Conservation (phyloP, 2,329 filamentous ascomycete genomes). For the Beauveria sp. region DNA sequence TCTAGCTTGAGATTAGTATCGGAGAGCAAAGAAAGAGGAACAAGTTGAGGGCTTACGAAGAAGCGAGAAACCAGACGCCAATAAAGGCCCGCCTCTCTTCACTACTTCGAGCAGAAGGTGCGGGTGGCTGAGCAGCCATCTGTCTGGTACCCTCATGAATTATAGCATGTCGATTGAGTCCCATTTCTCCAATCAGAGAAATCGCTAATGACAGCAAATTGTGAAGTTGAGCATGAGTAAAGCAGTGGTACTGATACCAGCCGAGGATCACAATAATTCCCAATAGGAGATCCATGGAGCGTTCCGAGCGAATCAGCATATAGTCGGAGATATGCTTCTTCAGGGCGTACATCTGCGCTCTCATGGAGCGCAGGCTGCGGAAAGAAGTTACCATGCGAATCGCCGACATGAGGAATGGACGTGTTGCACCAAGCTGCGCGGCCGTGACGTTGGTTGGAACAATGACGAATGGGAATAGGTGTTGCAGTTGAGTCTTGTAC, state of each 20-base stretch:
- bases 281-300: conserved; percentile 42
- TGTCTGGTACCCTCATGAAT: conserved; percentile 35
- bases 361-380: conserved; percentile 38
- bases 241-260: conserved; percentile 48
- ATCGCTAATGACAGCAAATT: conserved; percentile 42
- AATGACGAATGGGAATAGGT: conserved; percentile 40
- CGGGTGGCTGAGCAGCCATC: conserved; percentile 33
- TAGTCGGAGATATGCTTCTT: conserved; percentile 39
- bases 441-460: conserved; percentile 30
- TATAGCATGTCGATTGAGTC: conserved; percentile 34
- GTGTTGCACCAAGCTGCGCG: conserved; percentile 27
- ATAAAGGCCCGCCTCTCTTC: conserved; percentile 46
- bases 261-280: conserved; percentile 41
- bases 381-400: conserved; percentile 44
- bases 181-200: conserved; percentile 40
- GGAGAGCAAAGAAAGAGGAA: too few species aligned
- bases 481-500: conserved; percentile 36
- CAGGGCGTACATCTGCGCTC: conserved; percentile 41
- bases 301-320: conserved; percentile 41
- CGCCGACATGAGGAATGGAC: conserved; percentile 41
- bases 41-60: conserved; percentile 33
- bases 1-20: conserved; percentile 18
- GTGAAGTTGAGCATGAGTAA: conserved; percentile 44
- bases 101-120: conserved; percentile 33
- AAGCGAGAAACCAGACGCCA: conserved; percentile 47